phyloP scores from a whole-genome alignment of 2,329 filamentous ascomycete species.

The Epichloe festucae region DNA sequence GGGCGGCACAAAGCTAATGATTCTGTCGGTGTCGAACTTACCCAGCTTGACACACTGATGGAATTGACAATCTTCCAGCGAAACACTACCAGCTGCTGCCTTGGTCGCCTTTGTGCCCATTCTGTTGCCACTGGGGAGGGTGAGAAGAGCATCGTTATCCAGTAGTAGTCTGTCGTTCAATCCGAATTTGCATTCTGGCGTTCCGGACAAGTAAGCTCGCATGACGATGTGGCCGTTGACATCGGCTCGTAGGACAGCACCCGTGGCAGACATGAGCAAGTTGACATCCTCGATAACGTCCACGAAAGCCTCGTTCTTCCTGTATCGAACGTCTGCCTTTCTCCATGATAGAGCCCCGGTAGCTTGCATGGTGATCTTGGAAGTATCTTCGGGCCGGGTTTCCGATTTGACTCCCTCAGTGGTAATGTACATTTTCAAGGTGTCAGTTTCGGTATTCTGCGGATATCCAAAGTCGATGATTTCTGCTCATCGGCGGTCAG shows the following conservation, averaged over 20 bases:
- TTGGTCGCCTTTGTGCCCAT: conserved; percentile 82
- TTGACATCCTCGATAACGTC: conserved; percentile 99
- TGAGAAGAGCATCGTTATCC: conserved; percentile 58
- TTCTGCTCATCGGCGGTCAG: conserved; percentile 39
- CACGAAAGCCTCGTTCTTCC: conserved; percentile 98
- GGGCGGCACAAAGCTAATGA: conserved; percentile 92
- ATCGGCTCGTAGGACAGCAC: conserved; percentile 86
- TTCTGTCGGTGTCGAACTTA: conserved; percentile 91
- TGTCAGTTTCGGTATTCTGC: conserved; percentile 97
- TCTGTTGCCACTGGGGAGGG: conserved; percentile 60
- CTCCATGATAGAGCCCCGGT: conserved; percentile 95
- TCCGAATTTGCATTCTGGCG: conserved; percentile 97
- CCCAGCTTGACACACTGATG: conserved; percentile 97
- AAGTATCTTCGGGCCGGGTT: conserved; percentile 75
- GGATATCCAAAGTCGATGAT: conserved; percentile 98
- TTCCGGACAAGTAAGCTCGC: conserved; percentile 93
- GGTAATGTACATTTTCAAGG: conserved; percentile 99
- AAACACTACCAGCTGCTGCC: conserved; percentile 88
- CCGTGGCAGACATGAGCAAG: conserved; percentile 95
- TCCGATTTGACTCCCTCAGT: conserved; percentile 97
- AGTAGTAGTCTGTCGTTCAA: conserved; percentile 89
- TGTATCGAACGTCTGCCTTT: conserved; percentile 93
- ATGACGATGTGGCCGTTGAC: conserved; percentile 97
- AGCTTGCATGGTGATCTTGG: conserved; percentile 98
- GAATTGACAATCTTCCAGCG: conserved; percentile 95